phyloP scores from a whole-genome alignment of 768 basidiomycete genomes.

The Coprinopsis strossmayeri region DNA sequence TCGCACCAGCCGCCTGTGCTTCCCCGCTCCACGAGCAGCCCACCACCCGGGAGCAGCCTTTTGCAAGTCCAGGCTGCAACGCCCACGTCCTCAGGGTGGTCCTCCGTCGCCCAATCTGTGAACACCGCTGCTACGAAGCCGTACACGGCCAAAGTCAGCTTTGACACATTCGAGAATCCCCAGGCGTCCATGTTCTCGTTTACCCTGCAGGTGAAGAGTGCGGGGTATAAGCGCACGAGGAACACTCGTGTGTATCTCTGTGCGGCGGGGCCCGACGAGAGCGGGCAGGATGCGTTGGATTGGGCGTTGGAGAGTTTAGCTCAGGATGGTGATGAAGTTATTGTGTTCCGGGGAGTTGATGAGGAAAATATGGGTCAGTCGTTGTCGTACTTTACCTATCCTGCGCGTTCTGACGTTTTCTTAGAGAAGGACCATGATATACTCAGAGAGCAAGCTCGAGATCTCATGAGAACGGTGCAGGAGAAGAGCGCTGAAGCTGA shows the following conservation, averaged over 20 bases:
- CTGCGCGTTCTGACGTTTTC: not conserved
- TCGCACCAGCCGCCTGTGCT: not conserved
- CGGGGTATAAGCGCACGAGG: slow-evolving; percentile 67
- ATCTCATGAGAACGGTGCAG: slow-evolving; percentile 74
- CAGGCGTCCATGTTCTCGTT: slow-evolving; percentile 82
- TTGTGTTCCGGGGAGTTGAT: slow-evolving; percentile 88
- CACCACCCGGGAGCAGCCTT: not conserved
- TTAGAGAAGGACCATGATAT: slow-evolving; percentile 71
- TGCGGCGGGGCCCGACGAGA: slow-evolving; percentile 84
- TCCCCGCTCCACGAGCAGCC: not conserved
- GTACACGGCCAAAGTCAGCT: slow-evolving; percentile 71
- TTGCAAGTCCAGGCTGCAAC: not conserved
- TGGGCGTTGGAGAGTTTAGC: slow-evolving; percentile 86
- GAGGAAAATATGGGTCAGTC: slow-evolving; percentile 72
- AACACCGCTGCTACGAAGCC: slow-evolving; percentile 14
- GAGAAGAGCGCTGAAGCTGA: slow-evolving; percentile 76
- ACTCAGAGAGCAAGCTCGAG: slow-evolving; percentile 79
- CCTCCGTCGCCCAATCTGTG: slow-evolving; percentile 11
- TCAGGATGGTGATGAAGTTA: slow-evolving; percentile 87
- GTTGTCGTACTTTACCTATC: not conserved
- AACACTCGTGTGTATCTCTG: slow-evolving; percentile 87
- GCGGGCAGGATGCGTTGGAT: slow-evolving; percentile 81
- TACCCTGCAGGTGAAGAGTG: slow-evolving; percentile 78
- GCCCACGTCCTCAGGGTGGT: slow-evolving; percentile 15
- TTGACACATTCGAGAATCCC: slow-evolving; percentile 83